phyloP scores from a whole-genome alignment of 768 basidiomycete species.

The Dendrothele bispora region DNA sequence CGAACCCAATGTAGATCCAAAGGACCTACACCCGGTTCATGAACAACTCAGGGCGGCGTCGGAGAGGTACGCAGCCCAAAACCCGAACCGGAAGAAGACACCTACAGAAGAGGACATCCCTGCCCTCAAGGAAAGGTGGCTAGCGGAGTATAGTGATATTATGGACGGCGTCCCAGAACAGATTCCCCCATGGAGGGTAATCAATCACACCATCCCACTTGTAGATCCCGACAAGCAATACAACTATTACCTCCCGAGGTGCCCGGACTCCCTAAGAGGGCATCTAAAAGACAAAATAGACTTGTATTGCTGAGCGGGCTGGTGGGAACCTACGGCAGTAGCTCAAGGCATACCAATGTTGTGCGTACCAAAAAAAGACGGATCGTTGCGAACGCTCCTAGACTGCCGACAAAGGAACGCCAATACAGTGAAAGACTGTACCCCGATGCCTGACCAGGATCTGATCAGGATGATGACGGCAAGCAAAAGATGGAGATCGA shows the following conservation, averaged over 20 bases:
- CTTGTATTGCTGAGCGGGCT: constrained; percentile 15
- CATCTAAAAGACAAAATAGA: constrained; percentile 14
- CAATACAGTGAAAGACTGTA: too few species aligned
- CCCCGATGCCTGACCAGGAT: constrained; percentile 1
- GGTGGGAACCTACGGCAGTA: constrained; percentile 19
- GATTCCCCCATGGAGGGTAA: constrained; percentile 32
- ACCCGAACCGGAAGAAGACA: too few species aligned
- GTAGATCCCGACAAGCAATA: constrained; percentile 32
- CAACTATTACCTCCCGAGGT: constrained; percentile 18
- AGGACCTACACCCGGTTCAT: too few species aligned
- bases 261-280: constrained; percentile 11
- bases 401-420: constrained; percentile 24
- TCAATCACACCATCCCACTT: constrained; percentile 39
- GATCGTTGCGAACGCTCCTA: constrained; percentile 22
- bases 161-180: constrained; percentile 17
- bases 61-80: too few species aligned
- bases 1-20: too few species aligned
- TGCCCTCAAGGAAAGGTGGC: too few species aligned
- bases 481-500: background rate
- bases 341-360: constrained; percentile 19
- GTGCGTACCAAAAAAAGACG: constrained; percentile 21
- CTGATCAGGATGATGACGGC: background rate
- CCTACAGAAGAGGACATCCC: too few species aligned
- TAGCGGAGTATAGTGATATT: too few species aligned
- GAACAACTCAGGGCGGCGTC: too few species aligned